phyloP scores from a whole-genome alignment of 73 alveolate species.

The Loxodes magnus region DNA sequence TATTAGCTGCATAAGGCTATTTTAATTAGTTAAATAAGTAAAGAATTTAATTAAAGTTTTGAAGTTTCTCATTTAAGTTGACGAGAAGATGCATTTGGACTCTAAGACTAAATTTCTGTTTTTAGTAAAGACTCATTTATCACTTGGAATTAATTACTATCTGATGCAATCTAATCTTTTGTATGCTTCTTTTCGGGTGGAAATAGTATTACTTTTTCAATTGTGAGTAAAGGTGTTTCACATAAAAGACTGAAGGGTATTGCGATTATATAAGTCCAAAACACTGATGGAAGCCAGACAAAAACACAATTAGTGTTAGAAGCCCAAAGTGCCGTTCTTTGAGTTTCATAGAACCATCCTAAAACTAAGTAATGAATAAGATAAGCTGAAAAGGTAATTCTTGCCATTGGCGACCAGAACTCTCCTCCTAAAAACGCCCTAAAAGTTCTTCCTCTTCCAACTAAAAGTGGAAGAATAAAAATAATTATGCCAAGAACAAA shows the following conservation, averaged over 20 bases:
- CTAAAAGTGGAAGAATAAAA: slow-evolving; percentile 11
- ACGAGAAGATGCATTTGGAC: too few species aligned
- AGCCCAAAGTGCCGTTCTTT: slow-evolving; percentile 9
- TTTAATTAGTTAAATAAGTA: too few species aligned
- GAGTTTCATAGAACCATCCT: neutral
- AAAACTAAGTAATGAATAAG: slow-evolving; percentile 19
- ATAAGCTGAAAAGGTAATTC: slow-evolving; percentile 26
- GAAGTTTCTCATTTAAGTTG: too few species aligned
- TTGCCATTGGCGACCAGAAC: slow-evolving; percentile 16
- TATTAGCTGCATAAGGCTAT: too few species aligned
- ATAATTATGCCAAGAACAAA: slow-evolving; percentile 16
- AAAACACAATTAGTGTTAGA: slow-evolving; percentile 4
- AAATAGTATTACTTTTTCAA: slow-evolving; percentile 19
- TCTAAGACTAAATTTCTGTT: too few species aligned
- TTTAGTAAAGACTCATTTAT: too few species aligned
- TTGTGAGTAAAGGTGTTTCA: slow-evolving; percentile 21
- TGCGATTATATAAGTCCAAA: slow-evolving; percentile 8
- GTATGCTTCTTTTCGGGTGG: slow-evolving; percentile 13
- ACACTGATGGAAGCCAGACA: neutral
- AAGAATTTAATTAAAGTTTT: too few species aligned
- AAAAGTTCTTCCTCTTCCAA: slow-evolving; percentile 7
- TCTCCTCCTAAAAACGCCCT: slow-evolving; percentile 8
- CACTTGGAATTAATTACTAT: too few species aligned
- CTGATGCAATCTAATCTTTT: too few species aligned
- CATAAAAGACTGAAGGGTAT: neutral